Evolutionary conservation across 148 eudicot species (phyloP).

Genomic region (Silene uniflora): DNA sequence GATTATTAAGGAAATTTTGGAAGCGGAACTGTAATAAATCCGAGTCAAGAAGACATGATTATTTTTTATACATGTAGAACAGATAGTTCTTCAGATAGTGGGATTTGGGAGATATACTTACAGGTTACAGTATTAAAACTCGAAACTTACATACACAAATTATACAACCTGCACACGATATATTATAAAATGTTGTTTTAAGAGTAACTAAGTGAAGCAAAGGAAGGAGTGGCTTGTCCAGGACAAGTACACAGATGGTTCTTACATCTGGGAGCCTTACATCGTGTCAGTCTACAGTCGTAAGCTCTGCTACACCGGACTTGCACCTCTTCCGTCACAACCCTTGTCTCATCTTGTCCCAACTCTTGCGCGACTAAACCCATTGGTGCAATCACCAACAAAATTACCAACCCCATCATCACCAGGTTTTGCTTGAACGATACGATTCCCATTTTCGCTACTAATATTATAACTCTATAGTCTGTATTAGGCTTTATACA

Average conservation of each 20-base stretch:
- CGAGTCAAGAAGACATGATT: no score
- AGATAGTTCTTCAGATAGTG: neutral
- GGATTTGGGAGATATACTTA: no score
- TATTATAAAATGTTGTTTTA: no score
- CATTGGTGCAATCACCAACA: neutral
- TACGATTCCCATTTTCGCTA: neutral
- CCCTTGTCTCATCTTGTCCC: neutral
- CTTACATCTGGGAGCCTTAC: constrained; percentile 6
- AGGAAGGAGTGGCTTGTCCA: neutral
- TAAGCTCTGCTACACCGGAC: constrained; percentile 8
- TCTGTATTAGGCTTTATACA: neutral
- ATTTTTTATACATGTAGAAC: no score
- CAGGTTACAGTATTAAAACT: neutral
- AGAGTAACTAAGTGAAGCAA: neutral
- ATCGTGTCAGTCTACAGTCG: constrained; percentile 19
- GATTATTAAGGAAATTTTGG: no score
- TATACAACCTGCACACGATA: neutral
- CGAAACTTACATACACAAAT: neutral
- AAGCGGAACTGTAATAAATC: no score
- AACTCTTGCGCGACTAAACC: neutral
- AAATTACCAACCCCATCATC: neutral
- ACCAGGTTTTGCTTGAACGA: neutral
- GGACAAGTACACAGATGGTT: constrained; percentile 17
- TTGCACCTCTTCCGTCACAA: neutral
- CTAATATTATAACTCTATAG: neutral